These are phyloP conservation scores for Hymenoscyphus repandus DNA, from an alignment of 2,329 filamentous ascomycete genomes.

Conservation along the genomic window DNA sequence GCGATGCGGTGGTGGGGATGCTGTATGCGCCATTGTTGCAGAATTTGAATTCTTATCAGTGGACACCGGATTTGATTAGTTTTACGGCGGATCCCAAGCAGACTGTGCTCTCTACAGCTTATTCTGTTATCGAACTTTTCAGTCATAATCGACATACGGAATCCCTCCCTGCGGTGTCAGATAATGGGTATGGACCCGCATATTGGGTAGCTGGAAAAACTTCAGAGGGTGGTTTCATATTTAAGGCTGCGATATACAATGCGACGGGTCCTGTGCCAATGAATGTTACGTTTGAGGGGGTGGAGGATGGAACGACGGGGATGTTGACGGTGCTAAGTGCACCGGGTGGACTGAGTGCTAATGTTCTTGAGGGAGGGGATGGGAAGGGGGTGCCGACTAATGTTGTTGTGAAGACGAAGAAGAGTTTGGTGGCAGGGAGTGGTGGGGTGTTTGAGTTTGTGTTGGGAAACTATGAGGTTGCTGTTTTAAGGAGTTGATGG, in stretches of 20 bases:
- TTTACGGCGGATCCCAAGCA: conserved; percentile 37
- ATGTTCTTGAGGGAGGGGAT: conserved; percentile 8
- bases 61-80: conserved; percentile 28
- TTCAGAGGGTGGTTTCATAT: conserved; percentile 37
- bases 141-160: conserved; percentile 41
- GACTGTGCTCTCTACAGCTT: conserved; percentile 46
- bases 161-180: conserved; percentile 40
- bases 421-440: conserved; percentile 8
- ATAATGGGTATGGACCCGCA: conserved; percentile 37
- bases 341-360: conserved; percentile 14
- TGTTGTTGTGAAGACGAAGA: conserved; percentile 11
- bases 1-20: conserved; percentile 22
- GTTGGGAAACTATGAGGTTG: conserved; percentile 19
- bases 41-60: conserved; percentile 26
- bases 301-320: conserved; percentile 34
- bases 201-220: conserved; percentile 46
- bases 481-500: conserved; percentile 30
- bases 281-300: conserved; percentile 41
- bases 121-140: conserved; percentile 46
- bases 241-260: conserved; percentile 51
- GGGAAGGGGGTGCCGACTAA: conserved; percentile 7
- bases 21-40: conserved; percentile 27
- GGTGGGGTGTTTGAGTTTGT: conserved; percentile 19
- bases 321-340: conserved; percentile 42
- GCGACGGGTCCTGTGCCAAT: conserved; percentile 43